Evolutionary conservation across 306 rosid genomes (phyloP).

Genomic region (Cyclanthera cordifolia): DNA sequence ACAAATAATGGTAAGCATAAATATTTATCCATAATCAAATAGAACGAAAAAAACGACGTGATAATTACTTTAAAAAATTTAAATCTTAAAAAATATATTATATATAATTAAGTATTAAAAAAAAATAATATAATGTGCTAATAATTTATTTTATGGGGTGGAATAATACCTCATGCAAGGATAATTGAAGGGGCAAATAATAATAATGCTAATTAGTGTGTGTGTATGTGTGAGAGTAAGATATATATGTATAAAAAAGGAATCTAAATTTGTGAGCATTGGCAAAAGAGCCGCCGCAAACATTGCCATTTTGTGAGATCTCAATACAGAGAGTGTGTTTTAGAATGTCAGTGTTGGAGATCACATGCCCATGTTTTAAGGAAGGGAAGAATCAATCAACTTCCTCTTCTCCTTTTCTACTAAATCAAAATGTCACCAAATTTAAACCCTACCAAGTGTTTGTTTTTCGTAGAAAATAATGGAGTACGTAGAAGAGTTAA

Average conservation of each 20-base stretch:
- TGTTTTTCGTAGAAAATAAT: too few species aligned
- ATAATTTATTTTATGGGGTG: neutral
- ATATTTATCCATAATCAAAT: too few species aligned
- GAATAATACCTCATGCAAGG: conserved; percentile 3
- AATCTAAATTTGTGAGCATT: conserved; percentile 8
- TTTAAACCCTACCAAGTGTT: neutral
- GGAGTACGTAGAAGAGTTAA: too few species aligned
- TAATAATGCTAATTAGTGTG: too few species aligned
- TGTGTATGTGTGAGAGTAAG: neutral
- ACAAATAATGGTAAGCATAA: too few species aligned
- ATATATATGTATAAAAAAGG: neutral
- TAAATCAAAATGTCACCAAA: neutral
- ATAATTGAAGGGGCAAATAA: too few species aligned
- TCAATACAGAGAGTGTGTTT: conserved; percentile 15
- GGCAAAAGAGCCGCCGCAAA: conserved; percentile 30
- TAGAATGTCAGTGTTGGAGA: conserved; percentile 30
- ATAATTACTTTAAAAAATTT: too few species aligned
- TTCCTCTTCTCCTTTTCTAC: neutral
- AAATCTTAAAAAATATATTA: too few species aligned
- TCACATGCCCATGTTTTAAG: conserved; percentile 66
- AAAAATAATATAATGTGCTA: neutral
- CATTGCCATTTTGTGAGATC: conserved; percentile 28
- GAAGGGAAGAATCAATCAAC: conserved; percentile 17
- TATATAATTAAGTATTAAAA: too few species aligned
- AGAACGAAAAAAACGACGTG: too few species aligned